Base-by-base conservation (phyloP, 192 early-diverging fungal species). In the Obelidium mucronatum region DNA sequence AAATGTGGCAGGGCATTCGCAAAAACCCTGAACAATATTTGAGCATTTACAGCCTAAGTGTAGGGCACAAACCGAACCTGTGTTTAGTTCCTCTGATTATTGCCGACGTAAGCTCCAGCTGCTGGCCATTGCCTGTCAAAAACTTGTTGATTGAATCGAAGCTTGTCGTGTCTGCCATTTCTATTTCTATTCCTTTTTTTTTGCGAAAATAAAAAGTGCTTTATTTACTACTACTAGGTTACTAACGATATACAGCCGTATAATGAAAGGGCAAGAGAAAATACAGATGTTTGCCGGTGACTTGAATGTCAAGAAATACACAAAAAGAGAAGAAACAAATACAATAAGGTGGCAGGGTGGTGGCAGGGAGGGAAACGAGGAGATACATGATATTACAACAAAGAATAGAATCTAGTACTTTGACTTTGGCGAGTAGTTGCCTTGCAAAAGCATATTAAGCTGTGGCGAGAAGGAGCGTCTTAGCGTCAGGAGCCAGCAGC, bases 1-100 rank as follows among this genome's bases (percentile, higher is more conserved):
- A 65, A 28, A 39, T 17, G 34, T 31, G 31, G 37, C 35, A 39
- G 63, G 13, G 63, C 63, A 40, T 65, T 65, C 28, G 63, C 30
- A 39, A 65, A 65, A 17, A 65, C 36, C 28, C 63, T 65, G 63
- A 51, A 13, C 48, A 51, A 22, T 51, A 13, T 51, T 8, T 13
- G 8, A 13, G 11, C 48, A 51, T 8, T 8, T 51, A 22, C 48
- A 13, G 8, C 48, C 48, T 13, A 51, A 8, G 8, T 22, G 11
- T 13, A 51, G 48, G 48, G 48, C 48, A 51, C 48, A 8, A 8
- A 51, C 8, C 11, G 48, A 13, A 51, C 48, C 48, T 51, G 48
- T 13, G 22, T 51, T 51, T 51, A 22, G 8, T 51, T 51, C 48
- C 48, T 8, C 22, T 51, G 48, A 51, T 51, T 8, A 51, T 22